These are phyloP conservation scores for Incumbomyces lentus DNA, from an alignment of 2,329 filamentous ascomycete genomes.

Conservation along the genomic window DNA sequence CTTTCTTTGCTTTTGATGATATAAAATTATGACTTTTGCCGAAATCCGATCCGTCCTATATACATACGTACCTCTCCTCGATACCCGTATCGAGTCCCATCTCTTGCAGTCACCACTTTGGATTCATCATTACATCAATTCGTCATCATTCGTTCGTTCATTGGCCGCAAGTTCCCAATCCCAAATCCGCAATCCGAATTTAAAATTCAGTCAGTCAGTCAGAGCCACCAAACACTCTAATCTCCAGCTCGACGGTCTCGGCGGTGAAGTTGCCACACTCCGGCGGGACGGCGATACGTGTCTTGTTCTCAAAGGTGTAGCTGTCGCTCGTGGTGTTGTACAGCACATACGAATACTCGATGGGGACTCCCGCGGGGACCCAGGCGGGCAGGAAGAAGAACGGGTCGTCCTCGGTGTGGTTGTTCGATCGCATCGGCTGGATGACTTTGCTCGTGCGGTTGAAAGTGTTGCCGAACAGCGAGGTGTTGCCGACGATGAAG, in stretches of 20 bases:
- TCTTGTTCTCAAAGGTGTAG: constrained; percentile 11
- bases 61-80: no score
- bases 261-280: constrained; percentile 2
- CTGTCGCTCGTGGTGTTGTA: constrained; percentile 31
- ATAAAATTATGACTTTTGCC: no score
- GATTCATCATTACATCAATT: no score
- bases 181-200: no score
- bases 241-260: neutral
- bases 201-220: no score
- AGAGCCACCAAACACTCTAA: neutral
- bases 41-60: no score
- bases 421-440: constrained; percentile 5
- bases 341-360: constrained; percentile 62
- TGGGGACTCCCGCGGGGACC: constrained; percentile 44
- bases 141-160: no score
- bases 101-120: no score
- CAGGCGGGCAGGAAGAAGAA: constrained; percentile 49
- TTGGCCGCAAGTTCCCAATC: no score
- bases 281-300: neutral
- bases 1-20: no score
- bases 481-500: constrained; percentile 52
- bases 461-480: constrained; percentile 41
- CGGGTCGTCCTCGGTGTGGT: constrained; percentile 9
- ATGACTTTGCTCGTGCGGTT: constrained; percentile 7
- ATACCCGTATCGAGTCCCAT: no score